Evolutionary conservation across 495 filamentous ascomycete genomes (phyloP), one percentile per base, ranked within the genome.

Genomic region (Trichoderma gamsii): DNA sequence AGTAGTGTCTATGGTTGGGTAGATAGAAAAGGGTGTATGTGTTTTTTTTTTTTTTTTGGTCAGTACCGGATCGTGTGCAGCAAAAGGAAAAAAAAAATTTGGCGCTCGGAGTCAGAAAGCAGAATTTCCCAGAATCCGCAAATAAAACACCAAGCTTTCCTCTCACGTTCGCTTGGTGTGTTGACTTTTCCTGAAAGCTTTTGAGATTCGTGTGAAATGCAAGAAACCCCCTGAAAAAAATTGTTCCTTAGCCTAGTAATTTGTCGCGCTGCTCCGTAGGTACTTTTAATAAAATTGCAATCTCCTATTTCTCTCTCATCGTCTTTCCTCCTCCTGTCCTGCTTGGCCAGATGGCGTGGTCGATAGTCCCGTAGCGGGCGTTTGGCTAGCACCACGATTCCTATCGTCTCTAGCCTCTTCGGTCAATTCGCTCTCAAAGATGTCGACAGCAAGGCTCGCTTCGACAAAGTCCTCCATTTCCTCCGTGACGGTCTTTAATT

Each of bases 401-500:
- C 77, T 72, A 29, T 79, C 79, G 67, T 79, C 74, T 25, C 79
- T 75, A 29, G 78, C 80, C 72, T 84, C 81, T 2, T 72, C 75
- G 69, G 79, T 79, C 64, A 84, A 72, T 70, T 84, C 80, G 68
- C 79, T 82, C 41, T 84, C 78, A 67, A 84, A 87, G 72, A 93
- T 90, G 76, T 95, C 93, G 44, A 93, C 92, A 0, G 89, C 89
- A 70, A 89, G 84, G 70, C 92, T 97, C 27, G 91, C 89, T 71
- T 95, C 91, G 41, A 97, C 88, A 79, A 97, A 98, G 68, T 97
- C 95, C 76, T 98, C 95, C 49, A 98, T 73, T 78, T 98, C 95
- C 75, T 98, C 93, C 66, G 92, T 96, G 2, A 97, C 90, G 25
- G 92, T 97, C 82, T 96, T 97, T 66, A 99, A 79, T 79, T 97